These are phyloP conservation scores for Coemansia sp. DNA, from an alignment of 192 early-diverging fungal genomes.

Conservation along the genomic window DNA sequence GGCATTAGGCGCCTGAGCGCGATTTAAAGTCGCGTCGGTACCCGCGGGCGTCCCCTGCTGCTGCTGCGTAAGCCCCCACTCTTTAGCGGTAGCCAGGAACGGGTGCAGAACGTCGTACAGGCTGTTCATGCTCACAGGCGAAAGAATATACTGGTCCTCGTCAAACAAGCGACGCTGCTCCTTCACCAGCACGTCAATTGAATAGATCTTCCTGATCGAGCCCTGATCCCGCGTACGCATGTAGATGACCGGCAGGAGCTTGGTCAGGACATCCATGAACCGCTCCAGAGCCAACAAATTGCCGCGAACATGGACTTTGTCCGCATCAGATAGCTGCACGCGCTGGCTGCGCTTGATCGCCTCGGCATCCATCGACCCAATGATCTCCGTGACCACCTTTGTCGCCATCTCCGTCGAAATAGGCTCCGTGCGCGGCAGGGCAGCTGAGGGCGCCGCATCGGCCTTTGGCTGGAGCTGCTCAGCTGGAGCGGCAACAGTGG, in stretches of 20 bases:
- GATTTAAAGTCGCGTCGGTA: background rate
- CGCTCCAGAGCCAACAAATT: slow-evolving; percentile 19
- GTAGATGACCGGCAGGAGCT: slow-evolving; percentile 27
- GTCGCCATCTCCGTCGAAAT: slow-evolving; percentile 35
- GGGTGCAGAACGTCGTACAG: slow-evolving; percentile 11
- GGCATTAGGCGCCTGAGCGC: background rate
- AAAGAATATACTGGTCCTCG: slow-evolving; percentile 38
- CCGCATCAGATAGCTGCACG: slow-evolving; percentile 16
- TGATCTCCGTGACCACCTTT: slow-evolving; percentile 18
- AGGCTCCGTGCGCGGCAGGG: slow-evolving; percentile 8
- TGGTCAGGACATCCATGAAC: slow-evolving; percentile 7
- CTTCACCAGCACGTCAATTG: slow-evolving; percentile 14
- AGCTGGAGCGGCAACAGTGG: background rate
- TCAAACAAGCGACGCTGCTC: slow-evolving; percentile 42
- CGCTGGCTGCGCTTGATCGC: slow-evolving; percentile 3
- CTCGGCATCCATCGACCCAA: background rate
- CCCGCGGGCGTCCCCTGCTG: slow-evolving; percentile 6
- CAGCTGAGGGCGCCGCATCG: background rate
- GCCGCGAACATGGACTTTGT: slow-evolving; percentile 23
- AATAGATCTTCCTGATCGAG: slow-evolving; percentile 12
- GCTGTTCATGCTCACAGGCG: background rate
- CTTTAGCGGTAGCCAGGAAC: slow-evolving; percentile 25
- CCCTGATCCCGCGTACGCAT: slow-evolving; percentile 24
- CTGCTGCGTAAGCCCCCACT: slow-evolving; percentile 35
- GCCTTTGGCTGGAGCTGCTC: background rate